A percentile compares a stretch with the other conserved stretches of the same genome.
These are phyloP conservation scores for Pleurotus tuber-regium DNA, from an alignment of 768 basidiomycete species.

Conservation along the genomic window DNA sequence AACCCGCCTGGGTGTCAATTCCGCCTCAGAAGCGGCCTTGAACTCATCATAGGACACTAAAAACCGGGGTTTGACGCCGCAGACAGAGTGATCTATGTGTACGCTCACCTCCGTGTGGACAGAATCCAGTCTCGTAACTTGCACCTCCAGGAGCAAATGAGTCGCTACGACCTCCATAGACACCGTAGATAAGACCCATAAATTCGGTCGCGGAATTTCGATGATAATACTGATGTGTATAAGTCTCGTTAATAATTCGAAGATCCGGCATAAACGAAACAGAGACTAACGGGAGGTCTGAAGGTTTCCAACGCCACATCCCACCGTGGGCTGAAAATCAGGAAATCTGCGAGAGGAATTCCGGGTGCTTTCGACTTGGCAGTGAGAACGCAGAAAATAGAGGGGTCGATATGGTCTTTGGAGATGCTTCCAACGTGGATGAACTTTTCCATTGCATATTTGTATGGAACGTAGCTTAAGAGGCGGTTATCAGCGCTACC, in stretches of 20 bases:
- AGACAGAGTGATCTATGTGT: not conserved
- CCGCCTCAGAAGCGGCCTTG: slow-evolving; percentile 52
- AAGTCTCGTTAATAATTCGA: not conserved
- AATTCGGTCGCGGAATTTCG: slow-evolving; percentile 62
- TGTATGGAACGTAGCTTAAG: slow-evolving; percentile 62
- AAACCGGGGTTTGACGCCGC: not conserved
- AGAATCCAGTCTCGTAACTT: slow-evolving; percentile 63
- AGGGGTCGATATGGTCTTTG: slow-evolving; percentile 69
- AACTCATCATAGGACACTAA: slow-evolving; percentile 60
- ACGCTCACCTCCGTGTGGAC: slow-evolving; percentile 56
- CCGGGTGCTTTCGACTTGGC: slow-evolving; percentile 59
- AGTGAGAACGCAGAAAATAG: slow-evolving; percentile 67
- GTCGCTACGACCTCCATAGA: slow-evolving; percentile 61
- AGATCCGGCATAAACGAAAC: not conserved
- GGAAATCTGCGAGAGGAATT: slow-evolving; percentile 59
- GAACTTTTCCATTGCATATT: slow-evolving; percentile 66
- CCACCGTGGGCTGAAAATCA: slow-evolving; percentile 65
- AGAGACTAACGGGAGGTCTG: slow-evolving; percentile 49
- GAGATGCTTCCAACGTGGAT: slow-evolving; percentile 61
- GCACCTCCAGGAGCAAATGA: slow-evolving; percentile 60
- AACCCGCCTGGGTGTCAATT: slow-evolving; percentile 48
- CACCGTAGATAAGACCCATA: slow-evolving; percentile 63
- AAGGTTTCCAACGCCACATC: slow-evolving; percentile 59
- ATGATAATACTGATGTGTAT: slow-evolving; percentile 51
- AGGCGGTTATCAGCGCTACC: not conserved